Percentiles rank a stretch among this genome's conserved stretches.
phyloP scores from a whole-genome alignment of 2,329 filamentous ascomycete genomes.

The Colletotrichum higginsianum region DNA sequence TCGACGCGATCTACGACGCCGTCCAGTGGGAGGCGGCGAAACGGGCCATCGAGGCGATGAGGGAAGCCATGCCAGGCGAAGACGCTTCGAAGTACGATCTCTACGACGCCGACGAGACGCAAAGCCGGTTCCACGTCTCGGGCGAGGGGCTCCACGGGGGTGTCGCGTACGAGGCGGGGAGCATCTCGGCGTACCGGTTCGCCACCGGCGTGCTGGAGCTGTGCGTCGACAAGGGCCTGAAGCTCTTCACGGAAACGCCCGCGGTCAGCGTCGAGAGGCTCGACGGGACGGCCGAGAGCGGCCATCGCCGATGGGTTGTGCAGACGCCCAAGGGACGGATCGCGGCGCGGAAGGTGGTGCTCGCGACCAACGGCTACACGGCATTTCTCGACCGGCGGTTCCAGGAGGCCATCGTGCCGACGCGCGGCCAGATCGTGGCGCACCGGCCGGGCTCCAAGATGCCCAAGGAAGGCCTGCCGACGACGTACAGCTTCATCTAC shows the following conservation, averaged over 20 bases:
- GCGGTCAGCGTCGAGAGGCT: slow-evolving; percentile 12
- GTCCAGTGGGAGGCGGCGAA: slow-evolving; percentile 56
- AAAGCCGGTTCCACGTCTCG: slow-evolving; percentile 45
- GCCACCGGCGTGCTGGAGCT: slow-evolving; percentile 42
- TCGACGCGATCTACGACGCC: slow-evolving; percentile 71
- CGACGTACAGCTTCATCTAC: slow-evolving; percentile 75
- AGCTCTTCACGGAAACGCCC: slow-evolving; percentile 37
- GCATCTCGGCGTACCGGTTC: slow-evolving; percentile 58
- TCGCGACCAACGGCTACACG: slow-evolving; percentile 51
- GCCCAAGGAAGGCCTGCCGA: slow-evolving; percentile 57
- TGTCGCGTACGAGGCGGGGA: slow-evolving; percentile 62
- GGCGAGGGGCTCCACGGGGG: slow-evolving; percentile 59
- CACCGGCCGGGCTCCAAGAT: slow-evolving; percentile 53
- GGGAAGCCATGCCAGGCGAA: slow-evolving; percentile 58
- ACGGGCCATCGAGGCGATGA: slow-evolving; percentile 61
- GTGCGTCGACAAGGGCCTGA: slow-evolving; percentile 34
- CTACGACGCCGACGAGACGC: slow-evolving; percentile 58
- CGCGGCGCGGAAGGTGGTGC: slow-evolving; percentile 43
- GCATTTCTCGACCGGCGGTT: slow-evolving; percentile 45
- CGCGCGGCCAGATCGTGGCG: slow-evolving; percentile 43
- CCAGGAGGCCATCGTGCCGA: slow-evolving; percentile 44
- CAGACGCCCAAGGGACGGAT: slow-evolving; percentile 45
- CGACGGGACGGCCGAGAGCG: not conserved
- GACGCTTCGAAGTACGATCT: slow-evolving; percentile 61
- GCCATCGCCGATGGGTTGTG: slow-evolving; percentile 30